phyloP scores from a whole-genome alignment of 2,329 filamentous ascomycete species.

The Colletotrichum lupini region DNA sequence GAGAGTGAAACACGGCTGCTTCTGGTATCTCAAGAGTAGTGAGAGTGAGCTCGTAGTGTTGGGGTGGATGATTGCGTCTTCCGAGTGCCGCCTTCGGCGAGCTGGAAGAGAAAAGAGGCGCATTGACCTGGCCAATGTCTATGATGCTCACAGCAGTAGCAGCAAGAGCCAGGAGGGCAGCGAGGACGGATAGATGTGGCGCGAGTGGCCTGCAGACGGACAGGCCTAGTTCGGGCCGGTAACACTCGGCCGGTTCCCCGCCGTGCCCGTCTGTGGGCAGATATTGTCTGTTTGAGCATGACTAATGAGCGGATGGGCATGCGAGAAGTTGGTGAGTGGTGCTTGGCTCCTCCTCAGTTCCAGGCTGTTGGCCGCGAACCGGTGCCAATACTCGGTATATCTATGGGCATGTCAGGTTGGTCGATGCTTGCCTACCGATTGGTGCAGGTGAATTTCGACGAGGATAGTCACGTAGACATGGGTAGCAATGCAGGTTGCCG shows the following conservation, averaged over 20 bases:
- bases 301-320: slow-evolving; percentile 2
- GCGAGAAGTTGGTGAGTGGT: background rate
- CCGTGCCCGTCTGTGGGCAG: slow-evolving; percentile 11
- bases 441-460: background rate
- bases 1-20: slow-evolving; percentile 9
- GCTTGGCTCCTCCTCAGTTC: background rate
- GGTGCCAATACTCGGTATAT: background rate
- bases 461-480: background rate
- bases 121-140: background rate
- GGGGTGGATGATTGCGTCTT: slow-evolving; percentile 12
- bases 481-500: slow-evolving; percentile 2
- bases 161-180: too few species aligned
- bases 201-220: background rate
- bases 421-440: background rate
- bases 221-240: background rate
- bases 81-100: slow-evolving; percentile 16
- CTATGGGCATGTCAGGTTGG: background rate
- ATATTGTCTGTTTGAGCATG: background rate
- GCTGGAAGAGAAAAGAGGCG: background rate
- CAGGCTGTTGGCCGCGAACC: background rate
- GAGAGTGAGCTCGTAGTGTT: background rate
- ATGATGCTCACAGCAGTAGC: background rate
- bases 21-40: background rate
- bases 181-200: background rate
- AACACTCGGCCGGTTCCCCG: slow-evolving; percentile 16